Base-by-base conservation (phyloP, 129 eudicot genomes). In the Lactuca sativa region DNA sequence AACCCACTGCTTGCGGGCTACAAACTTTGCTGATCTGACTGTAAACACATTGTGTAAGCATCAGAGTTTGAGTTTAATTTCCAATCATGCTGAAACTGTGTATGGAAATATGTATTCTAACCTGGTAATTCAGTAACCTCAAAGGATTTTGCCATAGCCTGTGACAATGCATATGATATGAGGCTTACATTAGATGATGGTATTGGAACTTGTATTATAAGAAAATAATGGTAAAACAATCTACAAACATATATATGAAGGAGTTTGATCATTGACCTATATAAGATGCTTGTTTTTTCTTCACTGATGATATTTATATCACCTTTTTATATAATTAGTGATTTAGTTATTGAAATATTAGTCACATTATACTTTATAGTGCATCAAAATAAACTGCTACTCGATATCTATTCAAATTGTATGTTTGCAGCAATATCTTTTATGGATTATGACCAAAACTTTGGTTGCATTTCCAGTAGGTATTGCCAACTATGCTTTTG, bases 41-140 rank as follows among this genome's bases (percentile, higher is more conserved):
- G 95, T 67, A 80, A 76, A 76, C 32, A 32, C 48, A 79, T 25
- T 53, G 60, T 14, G 25, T 18, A 49, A 44, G 74, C 44, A 51
- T 54, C 55, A 49, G 40, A 77, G 32, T 18, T 18, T 55, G 18
- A 58, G 51, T 65, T 17, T 32, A 18, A 59, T 67, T 43, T 41
- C 36, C 15, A 38, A 60, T 31, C 30, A 59, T 64, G 52, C 61
- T 11, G n/a, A 58, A 57, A 62, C 21, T 51, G 61, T 51, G 60
- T 55, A 62, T 37, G 13, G 14, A 12, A 41, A 43, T 55, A 32
- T 15, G 66, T 63, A 18, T 16, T 13, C 78, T 44, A 40, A 93
- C 97, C 99, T 85, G 99, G 99, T 71, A 93, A 73, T 58, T 93
- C 99, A 5, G 96, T 85, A 52, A 80, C 97, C 82, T 93, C 99